Percentiles rank a stretch among this genome's conserved stretches.
These are phyloP conservation scores for Macrophomina tecta DNA, from an alignment of 2,329 filamentous ascomycete genomes.

Conservation along the genomic window DNA sequence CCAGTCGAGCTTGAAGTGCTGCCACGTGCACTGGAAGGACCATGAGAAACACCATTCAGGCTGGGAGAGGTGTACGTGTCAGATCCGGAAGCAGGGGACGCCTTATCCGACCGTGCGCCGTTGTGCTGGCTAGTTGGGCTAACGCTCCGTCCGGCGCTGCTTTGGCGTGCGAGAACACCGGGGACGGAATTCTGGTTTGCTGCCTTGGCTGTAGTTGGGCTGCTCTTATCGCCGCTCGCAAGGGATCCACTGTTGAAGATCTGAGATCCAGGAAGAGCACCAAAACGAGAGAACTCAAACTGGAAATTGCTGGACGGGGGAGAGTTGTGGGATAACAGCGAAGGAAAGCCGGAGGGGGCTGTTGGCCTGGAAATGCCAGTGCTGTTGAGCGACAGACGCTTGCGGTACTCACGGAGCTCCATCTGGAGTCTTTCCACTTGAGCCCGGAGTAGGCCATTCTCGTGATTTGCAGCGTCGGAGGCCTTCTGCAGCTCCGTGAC, in stretches of 20 bases:
- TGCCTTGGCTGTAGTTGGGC: slow-evolving; percentile 9
- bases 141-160: slow-evolving; percentile 42
- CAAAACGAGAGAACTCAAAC: slow-evolving; percentile 96
- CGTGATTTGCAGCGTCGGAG: slow-evolving; percentile 80
- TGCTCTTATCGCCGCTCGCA: slow-evolving; percentile 37
- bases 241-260: slow-evolving; percentile 57
- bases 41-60: slow-evolving; percentile 34
- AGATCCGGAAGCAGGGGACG: slow-evolving; percentile 9
- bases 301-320: slow-evolving; percentile 76
- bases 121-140: slow-evolving; percentile 43
- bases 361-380: slow-evolving; percentile 54
- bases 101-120: slow-evolving; percentile 21
- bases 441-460: slow-evolving; percentile 83
- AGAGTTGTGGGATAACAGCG: slow-evolving; percentile 56
- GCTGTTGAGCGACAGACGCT: slow-evolving; percentile 72
- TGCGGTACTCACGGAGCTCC: slow-evolving; percentile 89
- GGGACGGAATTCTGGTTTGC: slow-evolving; percentile 28
- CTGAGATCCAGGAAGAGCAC: slow-evolving; percentile 67
- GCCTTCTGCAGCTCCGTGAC: slow-evolving; percentile 74
- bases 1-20: slow-evolving; percentile 50
- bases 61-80: slow-evolving; percentile 32
- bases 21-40: slow-evolving; percentile 29
- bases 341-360: slow-evolving; percentile 51
- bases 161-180: slow-evolving; percentile 39
- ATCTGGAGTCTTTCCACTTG: slow-evolving; percentile 86